These are phyloP conservation scores for Eugenia klotzschiana DNA, from an alignment of 441 rosid species.

Conservation along the genomic window DNA sequence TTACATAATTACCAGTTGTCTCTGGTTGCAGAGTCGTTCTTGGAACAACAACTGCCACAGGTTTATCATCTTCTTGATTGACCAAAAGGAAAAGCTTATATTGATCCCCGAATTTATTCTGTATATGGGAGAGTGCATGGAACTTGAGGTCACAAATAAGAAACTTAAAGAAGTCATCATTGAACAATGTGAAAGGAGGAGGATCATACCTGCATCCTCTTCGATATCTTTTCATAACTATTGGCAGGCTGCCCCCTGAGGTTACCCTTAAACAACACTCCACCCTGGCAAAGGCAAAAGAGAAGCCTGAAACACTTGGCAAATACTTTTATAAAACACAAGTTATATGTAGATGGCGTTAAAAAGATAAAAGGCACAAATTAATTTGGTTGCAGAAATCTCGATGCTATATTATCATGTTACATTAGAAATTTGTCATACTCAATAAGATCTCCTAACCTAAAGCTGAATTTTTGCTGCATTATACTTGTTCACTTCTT, in stretches of 20 bases:
- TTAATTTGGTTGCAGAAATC: background rate
- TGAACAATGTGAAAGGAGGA: background rate
- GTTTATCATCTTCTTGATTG: conserved; percentile 92
- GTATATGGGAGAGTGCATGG: conserved; percentile 15
- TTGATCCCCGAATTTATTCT: conserved; percentile 70
- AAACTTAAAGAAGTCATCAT: background rate
- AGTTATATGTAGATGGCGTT: background rate
- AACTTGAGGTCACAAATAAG: conserved; percentile 1
- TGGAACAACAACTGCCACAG: conserved; percentile 92
- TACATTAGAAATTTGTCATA: background rate
- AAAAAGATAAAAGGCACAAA: background rate
- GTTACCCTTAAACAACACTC: conserved; percentile 88
- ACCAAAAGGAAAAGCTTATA: conserved; percentile 75
- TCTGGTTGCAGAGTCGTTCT: conserved; percentile 67
- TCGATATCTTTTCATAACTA: conserved; percentile 69
- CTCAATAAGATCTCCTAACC: background rate
- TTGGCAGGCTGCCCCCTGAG: conserved; percentile 71
- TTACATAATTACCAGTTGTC: conserved; percentile 39
- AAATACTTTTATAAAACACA: background rate
- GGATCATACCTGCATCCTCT: conserved; percentile 52
- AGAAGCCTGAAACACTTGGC: background rate
- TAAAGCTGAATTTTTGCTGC: background rate
- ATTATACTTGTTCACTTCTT: background rate
- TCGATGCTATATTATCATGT: background rate
- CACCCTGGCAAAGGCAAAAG: conserved; percentile 40